Evolutionary conservation across 2,329 filamentous ascomycete species (phyloP).

Genomic region (Sclerotinia borealis): DNA sequence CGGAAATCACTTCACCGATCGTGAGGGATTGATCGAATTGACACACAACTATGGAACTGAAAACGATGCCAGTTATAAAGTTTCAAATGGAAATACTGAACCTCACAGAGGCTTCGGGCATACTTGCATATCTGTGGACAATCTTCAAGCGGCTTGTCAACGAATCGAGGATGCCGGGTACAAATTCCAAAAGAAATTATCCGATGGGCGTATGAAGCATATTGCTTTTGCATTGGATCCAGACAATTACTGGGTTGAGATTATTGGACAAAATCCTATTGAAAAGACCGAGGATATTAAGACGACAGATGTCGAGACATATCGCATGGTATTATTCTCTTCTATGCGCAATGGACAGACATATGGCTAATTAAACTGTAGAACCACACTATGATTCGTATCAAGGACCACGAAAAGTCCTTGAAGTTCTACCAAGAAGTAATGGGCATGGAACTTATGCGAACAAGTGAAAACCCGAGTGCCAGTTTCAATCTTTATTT

Average conservation of each 20-base stretch:
- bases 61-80: slow-evolving; percentile 69
- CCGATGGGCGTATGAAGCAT: slow-evolving; percentile 77
- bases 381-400: slow-evolving; percentile 92
- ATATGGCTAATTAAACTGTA: slow-evolving; percentile 28
- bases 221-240: slow-evolving; percentile 91
- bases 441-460: slow-evolving; percentile 79
- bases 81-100: slow-evolving; percentile 87
- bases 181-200: slow-evolving; percentile 89
- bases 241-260: slow-evolving; percentile 79
- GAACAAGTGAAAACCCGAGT: slow-evolving; percentile 62
- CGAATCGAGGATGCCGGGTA: slow-evolving; percentile 86
- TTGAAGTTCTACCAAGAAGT: slow-evolving; percentile 78
- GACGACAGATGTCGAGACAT: slow-evolving; percentile 67
- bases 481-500: slow-evolving; percentile 89
- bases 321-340: slow-evolving; percentile 53
- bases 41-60: slow-evolving; percentile 85
- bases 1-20: slow-evolving; percentile 67
- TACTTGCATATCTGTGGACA: slow-evolving; percentile 74
- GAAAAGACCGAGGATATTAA: slow-evolving; percentile 67
- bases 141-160: slow-evolving; percentile 84
- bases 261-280: slow-evolving; percentile 65
- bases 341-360: neutral
- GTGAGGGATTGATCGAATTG: slow-evolving; percentile 85
- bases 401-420: slow-evolving; percentile 73
- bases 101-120: slow-evolving; percentile 68